Base-by-base conservation (phyloP, 192 early-diverging fungal species). In the Coemansia sp. region DNA sequence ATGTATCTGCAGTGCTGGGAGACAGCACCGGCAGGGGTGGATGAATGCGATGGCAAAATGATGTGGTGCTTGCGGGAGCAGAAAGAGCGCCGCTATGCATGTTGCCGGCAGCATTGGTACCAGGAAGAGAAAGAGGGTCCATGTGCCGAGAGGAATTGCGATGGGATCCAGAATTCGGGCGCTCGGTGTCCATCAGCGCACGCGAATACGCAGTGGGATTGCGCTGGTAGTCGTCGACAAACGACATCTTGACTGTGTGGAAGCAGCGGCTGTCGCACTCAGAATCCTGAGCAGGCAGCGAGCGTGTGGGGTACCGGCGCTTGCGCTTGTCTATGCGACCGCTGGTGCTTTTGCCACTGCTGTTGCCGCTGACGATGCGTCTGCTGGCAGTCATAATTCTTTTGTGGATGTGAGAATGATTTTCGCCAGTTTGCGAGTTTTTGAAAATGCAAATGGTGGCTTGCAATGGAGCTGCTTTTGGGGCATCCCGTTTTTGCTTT, bases 151-250 rank as follows among this genome's bases (percentile, higher is more conserved):
- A 30, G 4, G 36, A 38, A 17, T 18, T 45, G 36, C 22, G 33
- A 17, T 60, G 17, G 5, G 11, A 52, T 38, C 14, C 33, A 10
- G 61, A 48, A 33, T 57, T 17, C 2, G 56, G 45, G 11, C 63
- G 66, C 20, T 54, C 55, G 6, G 66, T 61, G 17, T 69, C 77
- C 72, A 75, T 73, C 68, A 80, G 65, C 18, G 77, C 77, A 32
- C 72, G 77, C 49, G 67, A 73, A 40, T 80, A 80, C 30, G 72
- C 77, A 12, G 64, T 71, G 45, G 77, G 77, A 67, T 80, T 69
- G 64, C 77, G 72, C 61, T 71, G 68, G 60, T 80, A 80, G 50
- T 80, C 77, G 45, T 80, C 77, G 2, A 74, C 34, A 52, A 56
- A 80, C 0, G 68, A 20, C 66, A 80, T 64, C 28, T 52, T 66